These are phyloP conservation scores for Aegilops bicornis DNA, from an alignment of 176 grass and related monocot genomes.

Conservation along the genomic window DNA sequence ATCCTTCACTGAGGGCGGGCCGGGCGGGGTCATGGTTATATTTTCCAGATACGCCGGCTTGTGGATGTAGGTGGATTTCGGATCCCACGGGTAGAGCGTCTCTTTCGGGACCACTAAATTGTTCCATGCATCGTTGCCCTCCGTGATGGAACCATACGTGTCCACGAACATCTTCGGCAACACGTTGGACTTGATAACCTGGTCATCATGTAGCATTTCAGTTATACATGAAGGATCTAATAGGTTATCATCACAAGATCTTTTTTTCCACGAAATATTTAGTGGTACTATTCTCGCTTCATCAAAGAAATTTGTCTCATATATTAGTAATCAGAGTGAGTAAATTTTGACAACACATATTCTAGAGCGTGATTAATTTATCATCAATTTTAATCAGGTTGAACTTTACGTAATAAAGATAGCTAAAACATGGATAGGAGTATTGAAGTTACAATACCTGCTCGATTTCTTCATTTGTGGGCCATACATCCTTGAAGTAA, in stretches of 20 bases:
- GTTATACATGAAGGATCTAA: not conserved
- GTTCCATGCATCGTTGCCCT: constrained; percentile 85
- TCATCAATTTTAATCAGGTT: no score
- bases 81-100: constrained; percentile 69
- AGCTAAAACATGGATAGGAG: no score
- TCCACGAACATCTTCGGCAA: constrained; percentile 81
- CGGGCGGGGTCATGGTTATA: constrained; percentile 78
- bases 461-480: constrained; percentile 90
- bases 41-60: constrained; percentile 79
- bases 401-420: no score
- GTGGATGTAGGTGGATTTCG: constrained; percentile 82
- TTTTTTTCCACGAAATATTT: not conserved
- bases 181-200: constrained; percentile 81
- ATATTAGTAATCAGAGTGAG: no score
- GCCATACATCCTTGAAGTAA: constrained; percentile 97
- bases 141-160: constrained; percentile 70
- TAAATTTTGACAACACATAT: no score
- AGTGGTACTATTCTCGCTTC: not conserved
- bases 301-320: not conserved
- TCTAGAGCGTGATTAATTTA: no score
- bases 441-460: constrained; percentile 36
- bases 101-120: constrained; percentile 54
- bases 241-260: not conserved
- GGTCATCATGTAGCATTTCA: constrained; percentile 24
- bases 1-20: constrained; percentile 58